Evolutionary conservation across 371 early-diverging fungal genomes (phyloP), one percentile per base, ranked within the genome.

Genomic region (Rhizomucor miehei): DNA sequence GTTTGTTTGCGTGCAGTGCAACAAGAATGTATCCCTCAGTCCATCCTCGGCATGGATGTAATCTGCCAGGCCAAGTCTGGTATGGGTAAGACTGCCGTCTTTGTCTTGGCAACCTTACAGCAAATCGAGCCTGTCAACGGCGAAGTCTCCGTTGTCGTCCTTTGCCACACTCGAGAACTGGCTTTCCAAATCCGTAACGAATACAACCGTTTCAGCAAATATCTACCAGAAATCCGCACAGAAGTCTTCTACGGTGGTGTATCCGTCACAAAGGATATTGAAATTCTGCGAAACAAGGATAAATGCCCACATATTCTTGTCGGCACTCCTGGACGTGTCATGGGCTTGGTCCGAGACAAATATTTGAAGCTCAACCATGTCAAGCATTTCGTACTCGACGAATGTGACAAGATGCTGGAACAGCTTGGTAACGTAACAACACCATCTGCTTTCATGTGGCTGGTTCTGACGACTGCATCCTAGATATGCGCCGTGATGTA

Each of bases 1-100:
- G 16, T 61, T 43, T 41, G 4, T 49, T 50, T 51, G 19, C 44
- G 11, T 14, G 52, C 67, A 91, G 99, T 99, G 35, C 99, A 99
- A 75, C 96, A 97, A 70, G 95, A 95, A 73, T 95, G 96, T 70
- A 98, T 99, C 61, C 98, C 99, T 44, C 95, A 96, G 63, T 95
- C 99, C 24, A 91, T 97, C 58, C 79, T 95, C 55, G 96, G 98
- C 56, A 90, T 87, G 82, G 98, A 98, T 75, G 94, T 99, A 41
- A 82, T 99, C 39, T 97, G 96, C 77, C 99, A 99, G 75, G 99
- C 99, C 73, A 98, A 99, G 80, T 92, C 93, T 59, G 99, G 99
- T 73, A 94, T 98, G 93, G 99, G 99, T 62, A 99, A 99, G 79
- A 99, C 99, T 2, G 97, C 97, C 16, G 98, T 98, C 37, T 99